phyloP scores from a whole-genome alignment of 225 moss, liverwort and hornwort species.

The Physcomitrellopsis africana region DNA sequence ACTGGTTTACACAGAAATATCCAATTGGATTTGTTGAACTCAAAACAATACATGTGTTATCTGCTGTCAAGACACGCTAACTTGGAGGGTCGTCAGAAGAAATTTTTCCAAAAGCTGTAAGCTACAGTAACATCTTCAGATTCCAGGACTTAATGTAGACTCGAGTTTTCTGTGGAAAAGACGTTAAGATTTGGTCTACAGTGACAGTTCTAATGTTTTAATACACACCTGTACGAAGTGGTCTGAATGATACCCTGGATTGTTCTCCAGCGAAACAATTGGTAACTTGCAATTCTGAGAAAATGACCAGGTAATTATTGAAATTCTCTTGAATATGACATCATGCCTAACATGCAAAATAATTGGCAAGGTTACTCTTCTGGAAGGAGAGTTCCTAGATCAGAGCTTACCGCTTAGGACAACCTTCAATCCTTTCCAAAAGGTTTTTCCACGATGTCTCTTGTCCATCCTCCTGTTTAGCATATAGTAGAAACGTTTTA shows the following conservation, averaged over 20 bases:
- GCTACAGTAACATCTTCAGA: conserved; percentile 3
- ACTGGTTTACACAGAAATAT: too few species aligned
- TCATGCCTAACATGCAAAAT: too few species aligned
- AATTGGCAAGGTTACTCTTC: too few species aligned
- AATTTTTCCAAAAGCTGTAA: conserved; percentile 8
- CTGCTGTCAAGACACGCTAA: neutral
- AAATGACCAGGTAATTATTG: too few species aligned
- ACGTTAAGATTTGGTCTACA: neutral
- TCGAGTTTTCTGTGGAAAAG: too few species aligned
- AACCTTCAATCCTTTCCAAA: too few species aligned
- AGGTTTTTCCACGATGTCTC: too few species aligned
- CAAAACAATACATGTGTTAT: neutral
- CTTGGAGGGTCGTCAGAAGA: neutral
- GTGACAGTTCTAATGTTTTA: neutral
- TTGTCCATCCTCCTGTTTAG: too few species aligned
- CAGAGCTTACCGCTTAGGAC: too few species aligned
- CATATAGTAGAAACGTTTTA: too few species aligned
- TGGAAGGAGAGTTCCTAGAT: too few species aligned
- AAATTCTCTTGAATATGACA: too few species aligned
- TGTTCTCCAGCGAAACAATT: conserved; percentile 53
- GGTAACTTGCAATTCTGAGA: neutral
- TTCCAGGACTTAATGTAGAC: neutral
- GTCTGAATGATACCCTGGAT: conserved; percentile 91
- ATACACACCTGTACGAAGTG: conserved; percentile 70
- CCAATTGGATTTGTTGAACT: neutral